Evolutionary conservation across 1,139 yeast genomes (phyloP), one percentile per base, ranked within the genome.

Genomic region (Groenewaldozyma auringiensis): DNA sequence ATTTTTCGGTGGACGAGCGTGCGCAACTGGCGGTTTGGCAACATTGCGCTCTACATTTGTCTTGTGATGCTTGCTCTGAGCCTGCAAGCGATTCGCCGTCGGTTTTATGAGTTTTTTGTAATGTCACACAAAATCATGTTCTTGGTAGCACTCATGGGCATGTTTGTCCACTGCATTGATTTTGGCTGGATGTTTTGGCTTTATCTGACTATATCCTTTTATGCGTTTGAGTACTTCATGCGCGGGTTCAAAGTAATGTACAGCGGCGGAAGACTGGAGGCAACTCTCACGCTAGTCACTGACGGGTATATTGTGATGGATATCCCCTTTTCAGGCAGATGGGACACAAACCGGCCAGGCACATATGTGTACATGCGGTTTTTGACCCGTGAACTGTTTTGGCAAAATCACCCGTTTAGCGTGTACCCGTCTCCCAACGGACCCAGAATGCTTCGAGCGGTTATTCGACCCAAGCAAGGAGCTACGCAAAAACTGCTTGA

Each of bases 321-420:
- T 9, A 50, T 64, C 3, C 47, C 48, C 3, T 57, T 52, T 27
- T 50, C 56, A 1, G 52, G 57, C 11, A 48, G 53, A 20, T 70
- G 78, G 72, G 58, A 58, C 40, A 78, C 83, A 2, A 9, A 9
- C n/a, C 8, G 11, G 4, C 25, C 38, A 18, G 84, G 85, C 6
- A 72, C 78, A 2, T 81, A 71, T 59, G 76, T 76, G 1, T 81
- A 72, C 56, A 62, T 81, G 40, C 74, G 80, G 52, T 71, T 81
- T 49, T 60, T 79, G 33, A 49, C 48, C 25, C 48, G 46, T 35
- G 44, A 55, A 41, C 59, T 68, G 40, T 71, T 75, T 37, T 61
- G 73, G 59, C 87, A 82, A 58, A 75, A 83, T 0, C 89, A 83
- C 62, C 89, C 89, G 0, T 81, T 81, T 57, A 78, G 88, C 0